Evolutionary conservation across 116 monocot genomes (phyloP), one percentile per base, ranked within the genome.

Genomic region (Posidonia oceanica): DNA sequence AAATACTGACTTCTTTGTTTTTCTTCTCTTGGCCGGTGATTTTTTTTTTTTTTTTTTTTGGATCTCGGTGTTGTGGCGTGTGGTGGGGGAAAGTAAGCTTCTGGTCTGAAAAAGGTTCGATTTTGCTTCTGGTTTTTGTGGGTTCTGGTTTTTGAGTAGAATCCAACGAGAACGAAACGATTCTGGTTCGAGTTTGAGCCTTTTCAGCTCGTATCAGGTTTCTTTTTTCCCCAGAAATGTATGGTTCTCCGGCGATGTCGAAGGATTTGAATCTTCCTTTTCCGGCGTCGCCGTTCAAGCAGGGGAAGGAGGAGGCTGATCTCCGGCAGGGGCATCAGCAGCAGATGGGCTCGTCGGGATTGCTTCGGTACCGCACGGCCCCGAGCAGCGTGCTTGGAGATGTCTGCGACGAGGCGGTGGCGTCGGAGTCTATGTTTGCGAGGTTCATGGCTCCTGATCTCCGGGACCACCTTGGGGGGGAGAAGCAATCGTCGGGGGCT

Each of bases 311-410:
- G 21, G 87, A 79, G n/a, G 13, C 68, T 23, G 82, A 84, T 41
- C 79, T 74, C 68, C 52, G 48, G 8, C 71, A 69, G 53, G 61
- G 68, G 55, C 74, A 80, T 37, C 77, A 78, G 59, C 80, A 81
- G 52, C 76, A 81, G 65, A 80, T 81, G 76, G 74, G 77, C 80
- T 74, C 64, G 55, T 75, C 82, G 39, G 88, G 96, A 40, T 42
- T 96, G 53, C 83, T 91, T 36, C 83, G 96, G 39, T 96, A 86
- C 75, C 84, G 96, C 23, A 85, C 91, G 29, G 96, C 91, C 13
- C 87, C 96, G 65, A 87, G 84, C 76, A 77, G 81, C 8, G 68
- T 89, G 57, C 61, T 88, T 17, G 91, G 81, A 3, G 96, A 96
- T 15, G 70, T 78, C 6, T 80, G 83, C 75, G 93, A 83, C 2